Evolutionary conservation across 2,329 filamentous ascomycete species (phyloP), one percentile per base, ranked within the genome.

Genomic region (Acrodontium crateriforme): DNA sequence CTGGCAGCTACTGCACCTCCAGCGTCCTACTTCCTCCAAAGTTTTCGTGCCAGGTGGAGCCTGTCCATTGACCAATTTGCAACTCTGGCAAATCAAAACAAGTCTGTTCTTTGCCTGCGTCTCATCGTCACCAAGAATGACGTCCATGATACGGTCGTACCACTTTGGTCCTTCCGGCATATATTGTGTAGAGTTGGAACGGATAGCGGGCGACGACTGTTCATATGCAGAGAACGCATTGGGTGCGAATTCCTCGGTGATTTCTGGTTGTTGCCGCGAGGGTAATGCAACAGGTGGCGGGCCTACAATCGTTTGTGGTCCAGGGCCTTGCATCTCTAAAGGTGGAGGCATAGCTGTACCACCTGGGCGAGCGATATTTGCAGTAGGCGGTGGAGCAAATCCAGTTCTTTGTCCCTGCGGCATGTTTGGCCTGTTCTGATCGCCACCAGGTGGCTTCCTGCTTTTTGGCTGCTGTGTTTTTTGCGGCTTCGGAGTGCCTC

Each of bases 71-170:
- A 98, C 85, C 2, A 94, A 68, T 16, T 82, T 69, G 52, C 89
- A 98, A 20, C 69, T 64, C 17, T 63, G 55, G 56, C 89, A 98
- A 30, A 98, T 82, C 38, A 98, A 63, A 6, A 75, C 87, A 33
- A 93, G 72, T 11, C 89, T 74, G 54, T 95, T 95, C 60, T 84
- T 91, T 2, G 87, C 72, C 9, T 80, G 74, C 4, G 81, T 91
- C 56, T 98, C 89, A 46, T 98, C 89, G 49, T 98, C 89, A 27
- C 89, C 89, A 0, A 98, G 68, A 15, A 98, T 71, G 0, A 92
- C 71, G 47, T 98, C 89, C 32, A 98, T 64, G 29, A 98, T 74
- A 31, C 87, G 74, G 52, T 98, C 89, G 55, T 95, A 98, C 89
- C 89, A 98, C 48, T 79, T 75, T 7, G 50, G 47, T 8, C 45